Evolutionary conservation across 345 rosid species (phyloP), one percentile per base, ranked within the genome.

Genomic region (Melaleuca alternifolia): DNA sequence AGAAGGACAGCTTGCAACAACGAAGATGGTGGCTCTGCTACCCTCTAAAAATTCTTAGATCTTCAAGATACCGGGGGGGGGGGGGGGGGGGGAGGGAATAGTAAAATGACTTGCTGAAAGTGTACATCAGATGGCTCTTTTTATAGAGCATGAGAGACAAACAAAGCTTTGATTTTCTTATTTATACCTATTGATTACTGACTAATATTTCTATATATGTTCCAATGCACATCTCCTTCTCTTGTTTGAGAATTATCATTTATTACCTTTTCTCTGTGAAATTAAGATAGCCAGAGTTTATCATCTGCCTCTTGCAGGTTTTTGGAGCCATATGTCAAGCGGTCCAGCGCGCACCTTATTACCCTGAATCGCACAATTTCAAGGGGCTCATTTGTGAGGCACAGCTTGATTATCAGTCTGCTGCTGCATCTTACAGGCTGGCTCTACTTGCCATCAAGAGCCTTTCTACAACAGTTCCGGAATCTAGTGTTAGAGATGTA

Each of bases 251-350:
- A 71, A 71, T 71, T 33, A 71, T 24, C 37, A 2, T 71, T 71
- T 71, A 71, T 71, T 18, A 18, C 79, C 79, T 71, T 71, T 54
- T 18, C 11, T 71, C 79, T 71, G 48, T 3, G 26, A 71, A 71
- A 71, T 37, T 71, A 33, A 71, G 79, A 71, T 71, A 37, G 18
- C 12, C 79, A 71, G 46, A 71, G 24, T 46, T 16, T 71, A 10
- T 71, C 48, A 71, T 37, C 79, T 71, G 48, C 76, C 86, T 85
- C 79, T n/a, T 48, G 86, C 93, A 97, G 99, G 98, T 97, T 82
- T 91, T 93, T 88, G 98, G 95, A 88, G 95, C 98, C 89, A 93
- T 95, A 85, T 92, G 93, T 88, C 99, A 95, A 91, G 99, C 99
- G 37, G 96, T 96, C 87, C 96, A 94, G 89, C 95, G 92, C 33